These are phyloP conservation scores for Garcia nutans DNA, from an alignment of 345 rosid genomes.

Conservation along the genomic window DNA sequence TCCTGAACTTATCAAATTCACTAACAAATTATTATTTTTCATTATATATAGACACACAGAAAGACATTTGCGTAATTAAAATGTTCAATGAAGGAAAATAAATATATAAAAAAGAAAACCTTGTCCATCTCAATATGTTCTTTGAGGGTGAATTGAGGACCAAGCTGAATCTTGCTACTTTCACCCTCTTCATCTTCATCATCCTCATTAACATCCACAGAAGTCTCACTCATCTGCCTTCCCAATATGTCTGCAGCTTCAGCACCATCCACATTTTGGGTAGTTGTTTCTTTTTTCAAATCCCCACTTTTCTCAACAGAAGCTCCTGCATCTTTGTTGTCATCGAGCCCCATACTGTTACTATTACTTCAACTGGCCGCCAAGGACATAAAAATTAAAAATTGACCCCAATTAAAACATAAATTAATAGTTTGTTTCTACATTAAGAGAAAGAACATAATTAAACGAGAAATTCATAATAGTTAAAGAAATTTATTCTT, in stretches of 20 bases:
- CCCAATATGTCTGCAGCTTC: slow-evolving; percentile 37
- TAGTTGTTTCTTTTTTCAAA: slow-evolving; percentile 3
- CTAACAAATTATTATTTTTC: background rate
- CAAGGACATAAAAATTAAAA: slow-evolving; percentile 26
- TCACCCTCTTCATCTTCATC: slow-evolving; percentile 54
- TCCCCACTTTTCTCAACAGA: background rate
- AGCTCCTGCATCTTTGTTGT: slow-evolving; percentile 25
- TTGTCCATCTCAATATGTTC: slow-evolving; percentile 75
- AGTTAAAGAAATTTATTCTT: background rate
- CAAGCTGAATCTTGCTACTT: slow-evolving; percentile 45
- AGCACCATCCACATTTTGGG: slow-evolving; percentile 25
- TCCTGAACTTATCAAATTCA: slow-evolving; percentile 41
- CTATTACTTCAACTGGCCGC: slow-evolving; percentile 17
- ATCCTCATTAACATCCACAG: slow-evolving; percentile 42
- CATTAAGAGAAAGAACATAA: background rate
- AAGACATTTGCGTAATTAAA: background rate
- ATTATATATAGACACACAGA: background rate
- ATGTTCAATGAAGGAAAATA: background rate
- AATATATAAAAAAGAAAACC: slow-evolving; percentile 25
- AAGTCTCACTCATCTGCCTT: slow-evolving; percentile 43
- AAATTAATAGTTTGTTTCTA: background rate
- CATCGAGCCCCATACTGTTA: slow-evolving; percentile 54
- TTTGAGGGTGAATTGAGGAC: slow-evolving; percentile 74
- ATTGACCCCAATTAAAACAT: background rate
- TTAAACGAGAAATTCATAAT: background rate